Conservation (phyloP, 148 eudicot genomes). For the Chenopodium album region DNA sequence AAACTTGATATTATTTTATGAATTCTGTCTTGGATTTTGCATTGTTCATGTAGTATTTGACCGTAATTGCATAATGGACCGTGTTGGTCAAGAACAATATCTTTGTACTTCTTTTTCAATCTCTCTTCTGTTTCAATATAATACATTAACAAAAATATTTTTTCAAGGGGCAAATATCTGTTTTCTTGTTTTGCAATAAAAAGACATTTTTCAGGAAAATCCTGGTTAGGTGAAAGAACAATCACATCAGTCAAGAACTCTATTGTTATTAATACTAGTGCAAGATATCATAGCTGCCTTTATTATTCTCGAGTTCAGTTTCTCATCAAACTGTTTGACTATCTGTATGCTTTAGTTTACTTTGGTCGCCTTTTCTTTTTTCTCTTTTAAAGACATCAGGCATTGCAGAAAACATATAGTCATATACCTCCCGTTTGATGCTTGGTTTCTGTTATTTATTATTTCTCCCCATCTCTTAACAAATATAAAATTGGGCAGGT, state of each 20-base stretch:
- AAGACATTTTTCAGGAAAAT: not conserved
- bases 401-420: not conserved
- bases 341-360: not conserved
- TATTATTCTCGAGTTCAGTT: not conserved
- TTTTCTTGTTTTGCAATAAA: not conserved
- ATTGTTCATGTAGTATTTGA: not conserved
- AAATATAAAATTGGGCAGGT: slow-evolving; percentile 42
- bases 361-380: not conserved
- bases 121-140: not conserved
- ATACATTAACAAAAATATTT: not conserved
- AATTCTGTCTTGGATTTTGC: not conserved
- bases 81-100: not conserved
- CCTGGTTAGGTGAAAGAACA: not conserved
- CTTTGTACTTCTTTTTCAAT: not conserved
- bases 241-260: not conserved
- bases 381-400: not conserved
- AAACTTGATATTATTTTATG: not conserved
- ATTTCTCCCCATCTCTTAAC: not conserved
- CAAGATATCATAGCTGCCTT: not conserved
- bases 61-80: not conserved
- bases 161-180: not conserved
- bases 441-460: not conserved
- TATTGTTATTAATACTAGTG: not conserved
- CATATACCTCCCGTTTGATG: not conserved
- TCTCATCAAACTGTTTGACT: not conserved